Conservation (phyloP, 2,329 filamentous ascomycete genomes). For the Phaeosphaeriaceae sp. region DNA sequence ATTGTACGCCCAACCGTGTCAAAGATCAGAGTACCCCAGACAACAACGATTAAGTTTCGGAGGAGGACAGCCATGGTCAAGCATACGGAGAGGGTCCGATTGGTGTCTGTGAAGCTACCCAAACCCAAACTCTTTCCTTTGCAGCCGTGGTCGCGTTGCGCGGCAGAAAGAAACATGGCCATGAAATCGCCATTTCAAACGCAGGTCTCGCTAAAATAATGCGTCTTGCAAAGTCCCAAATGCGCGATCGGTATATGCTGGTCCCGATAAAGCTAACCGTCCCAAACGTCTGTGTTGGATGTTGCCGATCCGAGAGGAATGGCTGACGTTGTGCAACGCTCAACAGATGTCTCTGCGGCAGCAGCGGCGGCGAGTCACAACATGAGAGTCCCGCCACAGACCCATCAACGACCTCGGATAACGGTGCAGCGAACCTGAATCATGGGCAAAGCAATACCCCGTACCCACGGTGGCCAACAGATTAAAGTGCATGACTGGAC, state of each 20-base stretch:
- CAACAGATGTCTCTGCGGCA: slow-evolving; percentile 6
- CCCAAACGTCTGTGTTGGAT: neutral
- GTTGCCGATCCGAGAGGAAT: neutral
- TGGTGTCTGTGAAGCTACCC: neutral
- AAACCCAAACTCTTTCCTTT: neutral
- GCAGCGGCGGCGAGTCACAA: slow-evolving; percentile 7
- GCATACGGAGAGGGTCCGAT: slow-evolving; percentile 2
- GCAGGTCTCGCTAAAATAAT: neutral
- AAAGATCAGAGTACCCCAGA: too few relatives aligned
- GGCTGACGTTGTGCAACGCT: slow-evolving; percentile 3
- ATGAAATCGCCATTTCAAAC: neutral
- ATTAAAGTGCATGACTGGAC: neutral
- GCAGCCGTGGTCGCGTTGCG: slow-evolving; percentile 1
- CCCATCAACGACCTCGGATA: slow-evolving; percentile 1
- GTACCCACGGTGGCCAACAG: neutral
- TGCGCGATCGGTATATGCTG: neutral
- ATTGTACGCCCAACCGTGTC: too few relatives aligned
- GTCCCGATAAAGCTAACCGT: neutral
- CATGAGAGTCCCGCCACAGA: slow-evolving; percentile 2
- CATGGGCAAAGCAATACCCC: too few relatives aligned
- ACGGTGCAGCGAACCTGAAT: slow-evolving; percentile 8
- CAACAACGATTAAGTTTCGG: neutral
- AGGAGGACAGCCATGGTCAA: neutral
- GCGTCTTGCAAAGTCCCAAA: neutral
- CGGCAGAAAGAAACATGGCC: neutral